phyloP scores from a whole-genome alignment of 2,329 filamentous ascomycete species.

The Acephala macrosclerotiorum region DNA sequence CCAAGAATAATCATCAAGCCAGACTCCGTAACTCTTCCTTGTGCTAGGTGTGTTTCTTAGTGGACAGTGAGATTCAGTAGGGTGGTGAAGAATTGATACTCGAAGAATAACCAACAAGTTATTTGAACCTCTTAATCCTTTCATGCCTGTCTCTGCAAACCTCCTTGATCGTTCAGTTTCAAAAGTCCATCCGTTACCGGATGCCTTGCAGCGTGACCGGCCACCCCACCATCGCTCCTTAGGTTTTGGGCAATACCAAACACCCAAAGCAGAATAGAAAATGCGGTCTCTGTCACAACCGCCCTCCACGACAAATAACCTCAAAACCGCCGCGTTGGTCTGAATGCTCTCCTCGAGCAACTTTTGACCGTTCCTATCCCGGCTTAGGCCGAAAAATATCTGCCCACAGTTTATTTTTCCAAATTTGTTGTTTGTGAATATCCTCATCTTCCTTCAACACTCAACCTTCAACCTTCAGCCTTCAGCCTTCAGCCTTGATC shows the following conservation, averaged over 20 bases:
- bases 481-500: not conserved
- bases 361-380: slow-evolving; percentile 9
- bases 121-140: not conserved
- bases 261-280: no score
- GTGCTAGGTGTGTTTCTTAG: no score
- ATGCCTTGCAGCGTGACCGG: not conserved
- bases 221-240: not conserved
- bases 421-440: not conserved
- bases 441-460: not conserved
- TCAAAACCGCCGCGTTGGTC: slow-evolving; percentile 1
- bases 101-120: no score
- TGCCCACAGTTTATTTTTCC: not conserved
- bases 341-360: slow-evolving; percentile 3
- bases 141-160: not conserved
- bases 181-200: not conserved
- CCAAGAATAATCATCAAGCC: no score
- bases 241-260: not conserved
- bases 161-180: not conserved
- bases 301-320: not conserved
- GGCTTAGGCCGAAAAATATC: not conserved
- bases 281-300: no score
- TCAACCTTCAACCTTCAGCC: not conserved
- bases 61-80: no score
- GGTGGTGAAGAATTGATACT: no score
- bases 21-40: no score